A percentile compares a stretch with the other conserved stretches of the same genome.
These are phyloP conservation scores for Trichoderma polysporum DNA, from an alignment of 2,329 filamentous ascomycete genomes.

Conservation along the genomic window DNA sequence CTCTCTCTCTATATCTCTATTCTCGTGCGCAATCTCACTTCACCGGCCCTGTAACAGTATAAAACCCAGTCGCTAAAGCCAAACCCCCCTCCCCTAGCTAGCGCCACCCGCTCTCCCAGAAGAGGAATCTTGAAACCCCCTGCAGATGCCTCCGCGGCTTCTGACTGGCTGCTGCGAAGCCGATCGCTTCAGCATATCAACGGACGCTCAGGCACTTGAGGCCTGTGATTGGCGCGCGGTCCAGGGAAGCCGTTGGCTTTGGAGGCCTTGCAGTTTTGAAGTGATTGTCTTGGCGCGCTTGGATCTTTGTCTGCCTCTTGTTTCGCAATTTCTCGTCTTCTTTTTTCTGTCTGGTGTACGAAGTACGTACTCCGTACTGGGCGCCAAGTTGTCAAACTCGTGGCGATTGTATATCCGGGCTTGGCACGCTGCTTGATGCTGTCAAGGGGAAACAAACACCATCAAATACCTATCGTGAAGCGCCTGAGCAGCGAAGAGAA, in stretches of 20 bases:
- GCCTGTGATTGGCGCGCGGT: slow-evolving; percentile 11
- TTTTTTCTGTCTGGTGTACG: neutral
- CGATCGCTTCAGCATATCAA: slow-evolving; percentile 18
- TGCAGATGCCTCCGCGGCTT: neutral
- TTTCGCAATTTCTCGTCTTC: neutral
- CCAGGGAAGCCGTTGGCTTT: too few species aligned
- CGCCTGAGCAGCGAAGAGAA: too few species aligned
- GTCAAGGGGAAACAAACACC: neutral
- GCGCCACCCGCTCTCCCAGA: neutral
- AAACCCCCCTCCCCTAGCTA: neutral
- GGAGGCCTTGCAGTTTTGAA: neutral
- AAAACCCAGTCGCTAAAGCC: neutral
- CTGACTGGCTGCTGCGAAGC: neutral
- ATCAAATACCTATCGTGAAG: neutral
- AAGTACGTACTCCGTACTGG: too few species aligned
- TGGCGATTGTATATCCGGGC: neutral
- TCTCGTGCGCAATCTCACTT: neutral
- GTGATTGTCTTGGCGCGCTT: neutral
- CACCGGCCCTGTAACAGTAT: neutral
- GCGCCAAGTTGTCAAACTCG: too few species aligned
- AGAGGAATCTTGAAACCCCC: slow-evolving; percentile 11
- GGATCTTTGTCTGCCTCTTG: neutral
- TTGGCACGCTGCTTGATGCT: neutral
- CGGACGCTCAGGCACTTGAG: slow-evolving; percentile 16
- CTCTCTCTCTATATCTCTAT: neutral